These are phyloP conservation scores for Pinus albicaulis DNA, from an alignment of 75 land plant species.

Conservation along the genomic window DNA sequence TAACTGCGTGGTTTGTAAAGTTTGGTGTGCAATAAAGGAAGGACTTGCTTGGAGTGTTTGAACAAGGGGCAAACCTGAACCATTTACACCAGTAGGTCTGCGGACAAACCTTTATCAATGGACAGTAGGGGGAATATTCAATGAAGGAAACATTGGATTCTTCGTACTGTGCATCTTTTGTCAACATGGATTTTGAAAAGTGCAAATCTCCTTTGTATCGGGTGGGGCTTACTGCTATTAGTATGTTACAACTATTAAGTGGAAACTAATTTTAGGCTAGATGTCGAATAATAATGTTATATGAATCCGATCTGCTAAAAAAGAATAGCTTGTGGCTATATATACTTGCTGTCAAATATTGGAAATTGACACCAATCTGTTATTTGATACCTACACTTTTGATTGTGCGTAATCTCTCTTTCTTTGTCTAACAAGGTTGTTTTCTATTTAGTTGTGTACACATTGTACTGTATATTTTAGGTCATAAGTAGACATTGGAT, in stretches of 20 bases:
- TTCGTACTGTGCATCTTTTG: neutral
- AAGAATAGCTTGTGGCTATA: no score
- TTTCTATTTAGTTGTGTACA: neutral
- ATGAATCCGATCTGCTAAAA: no score
- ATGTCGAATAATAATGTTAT: neutral
- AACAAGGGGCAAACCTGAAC: neutral
- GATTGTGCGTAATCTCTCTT: neutral
- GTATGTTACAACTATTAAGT: neutral
- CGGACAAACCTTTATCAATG: neutral
- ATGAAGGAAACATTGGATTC: neutral
- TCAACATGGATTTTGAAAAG: neutral
- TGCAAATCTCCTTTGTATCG: neutral
- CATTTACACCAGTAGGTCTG: neutral
- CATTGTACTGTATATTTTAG: neutral
- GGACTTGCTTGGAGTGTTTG: neutral
- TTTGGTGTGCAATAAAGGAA: neutral
- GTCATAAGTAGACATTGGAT: slow-evolving; percentile 1
- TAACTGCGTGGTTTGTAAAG: neutral
- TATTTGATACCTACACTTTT: neutral
- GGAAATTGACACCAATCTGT: neutral
- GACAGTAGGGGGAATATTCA: neutral
- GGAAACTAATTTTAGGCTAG: neutral
- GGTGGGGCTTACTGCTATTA: neutral
- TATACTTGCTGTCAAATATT: no score
- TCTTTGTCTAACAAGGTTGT: neutral